phyloP scores from a whole-genome alignment of 2,329 filamentous ascomycete genomes.

The Apiospora malaysiana region DNA sequence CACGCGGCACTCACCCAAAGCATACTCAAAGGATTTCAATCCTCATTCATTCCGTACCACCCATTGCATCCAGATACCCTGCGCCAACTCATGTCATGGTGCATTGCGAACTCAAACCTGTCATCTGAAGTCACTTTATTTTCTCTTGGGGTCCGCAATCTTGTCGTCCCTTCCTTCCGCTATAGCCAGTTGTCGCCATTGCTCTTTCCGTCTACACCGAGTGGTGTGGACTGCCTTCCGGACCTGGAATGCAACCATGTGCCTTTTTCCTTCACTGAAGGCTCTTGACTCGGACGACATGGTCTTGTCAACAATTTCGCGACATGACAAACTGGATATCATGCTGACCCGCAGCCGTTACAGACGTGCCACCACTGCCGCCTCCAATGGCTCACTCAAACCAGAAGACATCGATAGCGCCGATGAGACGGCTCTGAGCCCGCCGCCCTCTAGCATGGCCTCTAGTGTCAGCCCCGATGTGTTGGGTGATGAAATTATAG shows the following conservation, averaged over 20 bases:
- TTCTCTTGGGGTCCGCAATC: background rate
- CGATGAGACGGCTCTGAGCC: slow-evolving; percentile 52
- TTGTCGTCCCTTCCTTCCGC: background rate
- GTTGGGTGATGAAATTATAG: slow-evolving; percentile 59
- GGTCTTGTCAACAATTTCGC: background rate
- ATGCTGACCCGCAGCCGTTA: slow-evolving; percentile 29
- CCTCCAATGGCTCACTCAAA: slow-evolving; percentile 29
- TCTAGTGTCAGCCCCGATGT: slow-evolving; percentile 48
- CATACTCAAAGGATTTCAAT: background rate
- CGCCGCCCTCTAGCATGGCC: slow-evolving; percentile 46
- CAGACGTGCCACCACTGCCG: slow-evolving; percentile 24
- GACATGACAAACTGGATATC: background rate
- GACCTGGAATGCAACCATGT: background rate
- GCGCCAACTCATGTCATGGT: background rate
- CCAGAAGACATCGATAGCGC: slow-evolving; percentile 43
- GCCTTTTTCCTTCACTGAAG: slow-evolving; percentile 18
- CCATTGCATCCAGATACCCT: background rate
- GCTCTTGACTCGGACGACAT: background rate
- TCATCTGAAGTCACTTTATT: background rate
- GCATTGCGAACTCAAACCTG: background rate
- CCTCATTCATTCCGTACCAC: background rate
- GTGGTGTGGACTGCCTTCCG: background rate
- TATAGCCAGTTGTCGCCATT: background rate
- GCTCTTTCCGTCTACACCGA: background rate
- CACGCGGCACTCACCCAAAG: background rate